phyloP scores from a whole-genome alignment of 306 rosid genomes.

The Notholithocarpus densiflorus region DNA sequence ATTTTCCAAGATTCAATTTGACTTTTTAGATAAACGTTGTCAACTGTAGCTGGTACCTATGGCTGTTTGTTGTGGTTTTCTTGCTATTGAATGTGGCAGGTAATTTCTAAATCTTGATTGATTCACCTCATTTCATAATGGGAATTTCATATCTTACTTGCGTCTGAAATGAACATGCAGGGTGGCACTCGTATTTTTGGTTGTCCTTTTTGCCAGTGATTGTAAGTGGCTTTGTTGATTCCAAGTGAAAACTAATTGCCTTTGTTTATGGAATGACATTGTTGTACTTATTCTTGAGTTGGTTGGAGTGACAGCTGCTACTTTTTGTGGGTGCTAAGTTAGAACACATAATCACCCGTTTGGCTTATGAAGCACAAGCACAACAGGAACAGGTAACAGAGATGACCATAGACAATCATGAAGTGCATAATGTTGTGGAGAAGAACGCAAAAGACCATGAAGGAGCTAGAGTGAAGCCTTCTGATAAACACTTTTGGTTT shows the following conservation, averaged over 20 bases:
- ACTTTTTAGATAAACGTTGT: constrained; percentile 12
- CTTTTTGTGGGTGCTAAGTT: constrained; percentile 95
- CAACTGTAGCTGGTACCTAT: constrained; percentile 70
- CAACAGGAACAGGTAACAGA: not conserved
- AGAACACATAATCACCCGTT: constrained; percentile 65
- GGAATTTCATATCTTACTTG: not conserved
- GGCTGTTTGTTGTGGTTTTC: constrained; percentile 91
- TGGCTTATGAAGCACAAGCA: constrained; percentile 51
- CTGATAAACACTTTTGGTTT: constrained; percentile 81
- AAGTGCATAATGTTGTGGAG: not conserved
- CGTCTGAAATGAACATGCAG: constrained; percentile 37
- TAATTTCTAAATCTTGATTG: constrained; percentile 26
- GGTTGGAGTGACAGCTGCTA: constrained; percentile 52
- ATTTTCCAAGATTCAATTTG: not conserved
- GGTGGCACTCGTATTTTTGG: constrained; percentile 97
- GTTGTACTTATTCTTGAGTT: constrained; percentile 11
- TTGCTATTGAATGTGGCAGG: constrained; percentile 75
- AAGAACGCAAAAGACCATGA: not conserved
- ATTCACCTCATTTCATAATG: not conserved
- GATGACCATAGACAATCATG: not conserved
- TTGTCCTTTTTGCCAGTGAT: constrained; percentile 79
- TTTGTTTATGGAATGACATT: constrained; percentile 14
- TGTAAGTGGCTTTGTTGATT: constrained; percentile 48
- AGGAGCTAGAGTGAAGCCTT: constrained; percentile 51
- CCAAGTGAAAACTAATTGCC: constrained; percentile 2